Evolutionary conservation across 345 rosid species (phyloP), one percentile per base, ranked within the genome.

Genomic region (Lepidium africanum): DNA sequence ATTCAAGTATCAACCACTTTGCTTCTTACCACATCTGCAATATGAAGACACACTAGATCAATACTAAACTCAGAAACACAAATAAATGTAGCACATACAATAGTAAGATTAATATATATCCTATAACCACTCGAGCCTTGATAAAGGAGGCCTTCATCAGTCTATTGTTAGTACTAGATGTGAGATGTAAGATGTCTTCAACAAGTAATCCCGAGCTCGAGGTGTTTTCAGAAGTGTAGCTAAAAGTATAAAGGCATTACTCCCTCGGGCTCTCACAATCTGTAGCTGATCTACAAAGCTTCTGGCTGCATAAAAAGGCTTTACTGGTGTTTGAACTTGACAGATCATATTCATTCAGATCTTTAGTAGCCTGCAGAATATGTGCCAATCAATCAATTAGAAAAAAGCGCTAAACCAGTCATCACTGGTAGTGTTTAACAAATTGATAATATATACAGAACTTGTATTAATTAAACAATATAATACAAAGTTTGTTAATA

Each of bases 301-400:
- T 79, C 73, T 92, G 88, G 79, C 87, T 78, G 82, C 98, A 92
- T n/a, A 82, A 51, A 32, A 89, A 27, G 45, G 69, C 84, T 79
- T 84, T 83, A 85, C 95, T 89, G 59, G 87, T 81, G 76, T 84
- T 87, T 39, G 95, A 92, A 48, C 56, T 70, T 27, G 96, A 83
- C 61, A 91, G 96, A 69, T 62, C 77, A 58, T 87, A 92, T 80
- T 87, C 91, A 60, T 78, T 86, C 47, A 92, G 55, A 78, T 87
- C 96, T 81, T 78, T 86, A 70, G 89, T 85, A 73, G 87, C 95
- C 98, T 89, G 96, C 95, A 89, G 80, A 89, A 89, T 80, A 92
- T 82, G 82, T 87, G 92, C 91, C 94, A 92, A 92, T 92, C 98
- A 89, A 92, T 89, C 86, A 81, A 72, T 81, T 43, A 81, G 84